Evolutionary conservation across 2,329 filamentous ascomycete genomes (phyloP), one percentile per base, ranked within the genome.

Genomic region (Ascochyta pisi): DNA sequence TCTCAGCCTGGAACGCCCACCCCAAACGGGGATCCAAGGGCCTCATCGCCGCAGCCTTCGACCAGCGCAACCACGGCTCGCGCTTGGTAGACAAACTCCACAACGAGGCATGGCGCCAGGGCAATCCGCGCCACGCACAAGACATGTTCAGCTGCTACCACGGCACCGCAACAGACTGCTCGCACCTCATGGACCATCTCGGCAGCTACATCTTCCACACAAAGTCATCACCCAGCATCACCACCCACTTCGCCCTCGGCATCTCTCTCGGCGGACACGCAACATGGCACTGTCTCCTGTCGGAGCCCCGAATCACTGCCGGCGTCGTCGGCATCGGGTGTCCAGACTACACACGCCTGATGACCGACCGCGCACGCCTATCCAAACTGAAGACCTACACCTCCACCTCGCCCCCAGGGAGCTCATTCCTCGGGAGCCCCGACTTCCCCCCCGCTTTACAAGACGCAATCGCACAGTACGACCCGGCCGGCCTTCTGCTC

Each of bases 21-120:
- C 31, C 22, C 61, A 66, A 29, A 10, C 27, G 27, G 8, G 27
- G 1, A 8, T 13, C 29, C 27, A 78, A 80, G 56, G 90, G 89
- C 0, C 77, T 98, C 37, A 87, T 98, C 45, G 92, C 91, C 2
- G 84, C 93, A 12, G 85, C 89, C 2, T 96, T 96, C 75, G 95
- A 98, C 77, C 92, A 96, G 79, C 85, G 94, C 41, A 98, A 98
- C 75, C 95, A 98, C 76, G 95, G 95, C 24, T 83, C 84, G 3
- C 81, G 95, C 50, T 76, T 87, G 56, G 84, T 94, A 2, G 83
- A 88, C 65, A 78, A 84, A 7, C 64, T 82, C 16, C 86, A 89
- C 24, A 98, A 97, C 73, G 81, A 88, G 64, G 83, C 89, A 4
- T 98, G 93, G 94, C 84, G 85, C 39, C 77, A 85, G 34, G 92